A percentile compares a stretch with the other conserved stretches of the same genome.
Conservation (phyloP, 176 grass and related monocot genomes). For the Tillandsia leiboldiana region DNA sequence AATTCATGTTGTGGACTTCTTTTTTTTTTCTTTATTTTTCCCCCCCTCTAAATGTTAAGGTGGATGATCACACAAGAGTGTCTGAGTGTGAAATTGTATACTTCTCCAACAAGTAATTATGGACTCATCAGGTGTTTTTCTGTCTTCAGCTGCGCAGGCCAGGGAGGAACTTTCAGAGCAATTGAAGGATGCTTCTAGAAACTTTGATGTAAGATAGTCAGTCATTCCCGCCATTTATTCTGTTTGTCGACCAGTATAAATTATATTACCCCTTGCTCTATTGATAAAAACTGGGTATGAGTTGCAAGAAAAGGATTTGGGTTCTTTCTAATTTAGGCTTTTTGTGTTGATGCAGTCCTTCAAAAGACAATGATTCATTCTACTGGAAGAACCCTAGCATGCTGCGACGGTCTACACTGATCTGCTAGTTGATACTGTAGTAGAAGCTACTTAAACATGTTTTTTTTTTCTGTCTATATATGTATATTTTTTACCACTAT, state of each 20-base stretch:
- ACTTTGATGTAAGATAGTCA: slow-evolving; percentile 26
- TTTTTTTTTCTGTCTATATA: no score
- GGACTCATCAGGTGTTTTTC: not conserved
- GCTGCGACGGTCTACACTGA: no score
- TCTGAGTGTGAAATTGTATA: not conserved
- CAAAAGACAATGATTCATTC: slow-evolving; percentile 19
- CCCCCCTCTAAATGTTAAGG: not conserved
- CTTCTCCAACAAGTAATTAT: not conserved
- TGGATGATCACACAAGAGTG: not conserved
- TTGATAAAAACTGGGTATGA: no score
- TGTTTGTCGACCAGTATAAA: not conserved
- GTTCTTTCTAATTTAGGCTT: not conserved
- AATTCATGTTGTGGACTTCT: no score
- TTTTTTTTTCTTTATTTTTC: no score
- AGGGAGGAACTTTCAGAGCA: slow-evolving; percentile 26
- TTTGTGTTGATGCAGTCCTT: slow-evolving; percentile 31
- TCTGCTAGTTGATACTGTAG: no score
- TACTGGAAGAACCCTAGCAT: not conserved
- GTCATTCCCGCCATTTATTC: not conserved
- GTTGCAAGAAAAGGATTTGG: not conserved
- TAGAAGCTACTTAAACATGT: no score
- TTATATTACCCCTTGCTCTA: not conserved
- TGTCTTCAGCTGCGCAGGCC: slow-evolving; percentile 24
- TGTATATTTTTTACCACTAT: no score
- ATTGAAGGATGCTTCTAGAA: slow-evolving; percentile 18